Percentiles rank a stretch among this genome's conserved stretches.
phyloP scores from a whole-genome alignment of 2,329 filamentous ascomycete genomes.

The Pezicula rhizophila region DNA sequence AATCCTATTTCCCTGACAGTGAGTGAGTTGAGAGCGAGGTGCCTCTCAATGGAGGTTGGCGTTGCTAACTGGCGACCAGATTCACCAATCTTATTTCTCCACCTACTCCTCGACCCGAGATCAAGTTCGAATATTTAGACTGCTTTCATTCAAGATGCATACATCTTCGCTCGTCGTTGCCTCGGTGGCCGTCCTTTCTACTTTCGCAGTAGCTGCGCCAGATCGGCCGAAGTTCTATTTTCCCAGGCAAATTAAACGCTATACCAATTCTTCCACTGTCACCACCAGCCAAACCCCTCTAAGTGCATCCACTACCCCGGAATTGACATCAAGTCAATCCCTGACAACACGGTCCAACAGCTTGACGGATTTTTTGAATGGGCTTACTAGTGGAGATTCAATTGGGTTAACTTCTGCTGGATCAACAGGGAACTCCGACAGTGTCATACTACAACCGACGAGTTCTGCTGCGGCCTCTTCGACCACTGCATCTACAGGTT shows the following conservation, averaged over 20 bases:
- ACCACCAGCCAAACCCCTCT: conserved; percentile 11
- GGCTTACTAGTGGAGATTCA: neutral
- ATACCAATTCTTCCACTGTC: conserved; percentile 16
- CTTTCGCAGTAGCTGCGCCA: conserved; percentile 37
- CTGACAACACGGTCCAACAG: conserved; percentile 9
- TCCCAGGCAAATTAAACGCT: conserved; percentile 48
- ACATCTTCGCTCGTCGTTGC: conserved; percentile 42
- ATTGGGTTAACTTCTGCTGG: neutral
- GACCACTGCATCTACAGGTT: too few relatives aligned
- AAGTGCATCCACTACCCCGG: conserved; percentile 8
- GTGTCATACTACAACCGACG: neutral
- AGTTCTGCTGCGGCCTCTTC: neutral
- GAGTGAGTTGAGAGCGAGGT: conserved; percentile 20
- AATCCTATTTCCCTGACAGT: conserved; percentile 42
- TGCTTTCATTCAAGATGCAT: conserved; percentile 39
- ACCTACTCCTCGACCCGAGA: conserved; percentile 6
- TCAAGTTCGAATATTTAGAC: conserved; percentile 11
- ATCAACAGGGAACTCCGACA: neutral
- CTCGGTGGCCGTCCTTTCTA: conserved; percentile 42
- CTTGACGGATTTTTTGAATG: conserved; percentile 14
- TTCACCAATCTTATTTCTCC: conserved; percentile 16
- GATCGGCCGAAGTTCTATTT: conserved; percentile 50
- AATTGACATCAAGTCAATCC: conserved; percentile 2
- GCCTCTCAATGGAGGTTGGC: neutral
- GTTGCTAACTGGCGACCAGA: conserved; percentile 13